Evolutionary conservation across 2,329 filamentous ascomycete species (phyloP).

Genomic region (Penicillium frequentans): DNA sequence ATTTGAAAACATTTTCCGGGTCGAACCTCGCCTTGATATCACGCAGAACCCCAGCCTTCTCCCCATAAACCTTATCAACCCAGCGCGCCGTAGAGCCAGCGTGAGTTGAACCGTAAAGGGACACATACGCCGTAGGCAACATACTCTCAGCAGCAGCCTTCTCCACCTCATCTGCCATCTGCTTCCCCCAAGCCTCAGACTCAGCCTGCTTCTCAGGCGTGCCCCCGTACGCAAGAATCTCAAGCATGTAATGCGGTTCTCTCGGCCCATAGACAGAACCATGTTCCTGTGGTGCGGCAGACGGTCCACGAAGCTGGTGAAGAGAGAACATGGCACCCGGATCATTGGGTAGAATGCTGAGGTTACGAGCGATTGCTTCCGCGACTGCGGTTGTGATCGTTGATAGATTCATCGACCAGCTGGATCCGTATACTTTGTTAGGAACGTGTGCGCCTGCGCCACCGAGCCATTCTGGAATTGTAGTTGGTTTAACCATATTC

Average conservation of each 20-base stretch:
- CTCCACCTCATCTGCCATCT: conserved; percentile 4
- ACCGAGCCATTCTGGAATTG: conserved; percentile 8
- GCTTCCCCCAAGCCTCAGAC: conserved; percentile 9
- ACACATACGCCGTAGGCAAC: conserved; percentile 18
- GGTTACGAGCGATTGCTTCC: conserved; percentile 2
- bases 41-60: conserved; percentile 12
- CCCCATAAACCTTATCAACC: conserved; percentile 18
- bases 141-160: conserved; percentile 6
- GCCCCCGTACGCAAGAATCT: conserved; percentile 10
- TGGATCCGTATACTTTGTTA: not conserved
- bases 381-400: conserved; percentile 7
- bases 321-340: conserved; percentile 14
- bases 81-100: not conserved
- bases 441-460: conserved; percentile 5
- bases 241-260: conserved; percentile 23
- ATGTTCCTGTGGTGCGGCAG: not conserved
- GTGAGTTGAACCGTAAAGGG: conserved; percentile 4
- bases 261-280: conserved; percentile 16
- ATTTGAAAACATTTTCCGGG: conserved; percentile 16
- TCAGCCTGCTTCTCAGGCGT: not conserved
- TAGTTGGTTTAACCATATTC: conserved; percentile 14
- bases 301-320: conserved; percentile 19
- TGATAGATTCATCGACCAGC: conserved; percentile 6
- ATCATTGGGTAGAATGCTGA: conserved; percentile 1
- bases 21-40: conserved; percentile 17